Evolutionary conservation across 2,329 filamentous ascomycete genomes (phyloP), one percentile per base, ranked within the genome.

Genomic region (Sclerotinia trifoliorum): DNA sequence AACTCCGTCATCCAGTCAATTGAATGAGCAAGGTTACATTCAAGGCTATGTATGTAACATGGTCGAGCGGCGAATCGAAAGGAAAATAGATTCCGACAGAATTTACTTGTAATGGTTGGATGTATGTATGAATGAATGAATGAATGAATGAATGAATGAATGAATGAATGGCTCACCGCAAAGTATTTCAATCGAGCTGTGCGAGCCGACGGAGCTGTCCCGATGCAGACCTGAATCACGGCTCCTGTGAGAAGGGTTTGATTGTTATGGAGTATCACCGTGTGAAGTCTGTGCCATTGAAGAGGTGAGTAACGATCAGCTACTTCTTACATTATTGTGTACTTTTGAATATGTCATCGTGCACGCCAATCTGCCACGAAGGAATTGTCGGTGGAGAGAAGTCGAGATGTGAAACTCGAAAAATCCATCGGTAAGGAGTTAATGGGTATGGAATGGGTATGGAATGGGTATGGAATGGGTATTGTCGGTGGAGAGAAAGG

Each of bases 41-140:
- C 19, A 19, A 54, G 65, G 35, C 65, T 54, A 60, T 66, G 55
- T 54, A 60, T 66, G 55, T 44, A 66, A 61, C 35, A 61, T 46
- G 2, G 15, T 26, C 49, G 24, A 42, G 42, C n/a, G 17, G 21
- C 54, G 29, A 29, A 63, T 63, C 0, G 60, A 52, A 39, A 19
- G 29, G 24, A 63, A 19, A 44, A 35, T 19, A 2, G n/a, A 65
- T 24, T 32, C 19, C 2, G 17, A 46, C 29, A 11, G 29, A 42
- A 24, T 51, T 39, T 61, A 15, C 39, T 42, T 15, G 39, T 2
- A n/a, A 21, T 32, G 42, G 44, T n/a, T 46, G 39, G 15, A 29
- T 60, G 15, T 4, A 44, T 29, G 57, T 17, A 32, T 58, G 56
- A 29, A 29, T 44, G 57, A 24, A 32, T 58, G 56, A 44, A 52